Evolutionary conservation across 31 red algal genomes (phyloP).

Genomic region (Odonthalia washingtoniensis): DNA sequence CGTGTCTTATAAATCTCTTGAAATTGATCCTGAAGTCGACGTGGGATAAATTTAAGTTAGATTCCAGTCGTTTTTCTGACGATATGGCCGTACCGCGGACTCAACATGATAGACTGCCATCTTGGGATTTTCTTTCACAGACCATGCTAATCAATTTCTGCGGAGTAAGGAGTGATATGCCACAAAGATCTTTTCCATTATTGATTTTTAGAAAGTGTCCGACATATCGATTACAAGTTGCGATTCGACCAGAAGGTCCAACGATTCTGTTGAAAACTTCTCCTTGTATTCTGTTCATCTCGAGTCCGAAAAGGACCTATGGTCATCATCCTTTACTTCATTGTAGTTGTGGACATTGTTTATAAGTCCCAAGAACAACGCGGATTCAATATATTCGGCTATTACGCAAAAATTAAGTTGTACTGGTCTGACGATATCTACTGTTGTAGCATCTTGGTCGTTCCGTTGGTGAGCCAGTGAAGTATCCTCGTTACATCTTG

Average conservation of each 20-base stretch:
- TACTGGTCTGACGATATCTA: constrained; percentile 3
- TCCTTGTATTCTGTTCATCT: not conserved
- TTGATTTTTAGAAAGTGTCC: not conserved
- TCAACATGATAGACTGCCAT: not conserved
- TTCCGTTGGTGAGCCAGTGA: not conserved
- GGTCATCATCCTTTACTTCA: not conserved
- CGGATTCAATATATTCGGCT: constrained; percentile 3
- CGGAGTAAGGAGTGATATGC: not conserved
- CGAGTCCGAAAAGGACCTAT: not conserved
- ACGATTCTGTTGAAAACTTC: not conserved
- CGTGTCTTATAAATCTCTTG: not conserved
- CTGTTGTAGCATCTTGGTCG: not conserved
- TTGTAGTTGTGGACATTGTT: not conserved
- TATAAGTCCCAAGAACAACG: not conserved
- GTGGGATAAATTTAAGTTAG: constrained; percentile 27
- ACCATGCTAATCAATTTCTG: not conserved
- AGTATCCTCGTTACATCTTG: not conserved
- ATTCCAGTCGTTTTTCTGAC: not conserved
- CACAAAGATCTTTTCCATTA: constrained; percentile 6
- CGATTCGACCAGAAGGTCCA: not conserved
- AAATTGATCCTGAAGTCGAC: constrained; percentile 4
- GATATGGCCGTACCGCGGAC: not conserved
- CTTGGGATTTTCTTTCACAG: not conserved
- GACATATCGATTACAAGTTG: constrained; percentile 6
- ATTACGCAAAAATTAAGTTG: constrained; percentile 1